Base-by-base conservation (phyloP, 139 green algal species). In the Zygnema circumcarinatum region DNA sequence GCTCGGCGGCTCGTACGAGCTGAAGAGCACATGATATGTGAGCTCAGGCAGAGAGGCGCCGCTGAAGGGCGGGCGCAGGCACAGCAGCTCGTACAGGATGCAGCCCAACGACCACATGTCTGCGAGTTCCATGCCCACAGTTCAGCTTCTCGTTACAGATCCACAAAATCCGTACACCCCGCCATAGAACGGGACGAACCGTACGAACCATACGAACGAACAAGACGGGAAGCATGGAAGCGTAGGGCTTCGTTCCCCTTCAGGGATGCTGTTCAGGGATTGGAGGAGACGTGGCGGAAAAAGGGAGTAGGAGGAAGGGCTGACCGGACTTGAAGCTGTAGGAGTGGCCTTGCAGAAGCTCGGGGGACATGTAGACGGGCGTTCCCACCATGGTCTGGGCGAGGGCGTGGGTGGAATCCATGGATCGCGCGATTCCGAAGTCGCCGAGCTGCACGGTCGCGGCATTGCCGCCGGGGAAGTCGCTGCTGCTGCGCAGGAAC, bases 361-460 rank as follows among this genome's bases (percentile, higher is more conserved):
- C 95, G 3, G 95, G 95, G 32, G 73, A 92, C n/a, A 94, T 87
- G 86, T 96, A 96, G 87, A 95, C 96, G 2, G 94, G 95, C 38
- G 94, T 97, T 2, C 94, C 94, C 42, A 97, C 93, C 31, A 91
- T 80, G n/a, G 47, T 89, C 16, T 81, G 33, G 1, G 78, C 78
- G 25, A 76, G 29, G 56, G 35, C 84, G n/a, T 89, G 47, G 20
- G 88, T 38, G 38, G 22, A 36, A 41, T 88, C 76, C 76, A 88
- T 42, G 22, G 84, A 54, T 32, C 84, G 74, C 33, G 84, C 73
- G 31, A 87, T 89, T 76, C 84, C 84, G 21, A 89, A 89, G 22
- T 89, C 84, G 25, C 81, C 81, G 32, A 87, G 81, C 81, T 87
- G 67, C 36, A 87, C 69, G 31, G 81, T 87, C 39, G 83, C 74